These are phyloP conservation scores for Aspergillus thermomutatus DNA, from an alignment of 2,329 filamentous ascomycete species.

Conservation along the genomic window DNA sequence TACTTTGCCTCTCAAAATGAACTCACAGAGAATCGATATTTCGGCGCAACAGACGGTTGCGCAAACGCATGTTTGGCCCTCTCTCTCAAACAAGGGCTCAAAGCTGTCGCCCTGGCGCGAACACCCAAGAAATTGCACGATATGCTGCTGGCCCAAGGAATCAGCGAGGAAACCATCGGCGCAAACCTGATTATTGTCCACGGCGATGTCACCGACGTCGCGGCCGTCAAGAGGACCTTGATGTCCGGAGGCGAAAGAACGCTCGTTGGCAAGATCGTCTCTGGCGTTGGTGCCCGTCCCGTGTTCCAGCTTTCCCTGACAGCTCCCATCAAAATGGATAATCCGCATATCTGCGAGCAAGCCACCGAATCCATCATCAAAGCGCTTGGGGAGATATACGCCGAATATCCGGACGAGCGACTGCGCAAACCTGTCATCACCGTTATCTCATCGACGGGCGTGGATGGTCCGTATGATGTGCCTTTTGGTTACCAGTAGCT, in stretches of 20 bases:
- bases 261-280: neutral
- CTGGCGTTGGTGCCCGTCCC: neutral
- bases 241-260: neutral
- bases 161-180: neutral
- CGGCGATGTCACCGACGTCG: neutral
- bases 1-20: neutral
- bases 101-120: neutral
- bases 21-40: neutral
- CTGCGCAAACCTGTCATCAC: neutral
- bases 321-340: neutral
- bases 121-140: neutral
- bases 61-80: neutral
- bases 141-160: neutral
- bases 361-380: neutral
- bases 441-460: neutral
- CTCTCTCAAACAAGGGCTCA: neutral
- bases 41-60: neutral
- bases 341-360: neutral
- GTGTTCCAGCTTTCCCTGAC: neutral
- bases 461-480: conserved; percentile 12
- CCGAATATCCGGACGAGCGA: neutral
- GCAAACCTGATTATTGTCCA: neutral
- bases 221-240: neutral
- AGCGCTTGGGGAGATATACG: neutral
- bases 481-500: neutral